Percentiles rank a stretch among this genome's conserved stretches.
Evolutionary conservation across 805 yeast genomes (phyloP).

Genomic region (Priceomyces melissophilus): DNA sequence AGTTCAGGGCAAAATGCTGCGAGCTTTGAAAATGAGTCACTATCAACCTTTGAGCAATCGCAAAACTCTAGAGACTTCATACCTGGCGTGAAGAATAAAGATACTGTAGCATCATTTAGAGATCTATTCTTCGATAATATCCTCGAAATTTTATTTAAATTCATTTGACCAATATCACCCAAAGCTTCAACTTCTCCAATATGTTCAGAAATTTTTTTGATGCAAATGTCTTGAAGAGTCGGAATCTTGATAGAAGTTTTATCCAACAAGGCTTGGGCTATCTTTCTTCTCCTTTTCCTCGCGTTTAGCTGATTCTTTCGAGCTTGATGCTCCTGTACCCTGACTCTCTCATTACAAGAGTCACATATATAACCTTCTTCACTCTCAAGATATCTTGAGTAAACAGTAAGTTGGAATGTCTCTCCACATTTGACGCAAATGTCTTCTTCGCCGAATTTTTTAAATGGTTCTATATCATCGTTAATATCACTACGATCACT

Average conservation of each 20-base stretch:
- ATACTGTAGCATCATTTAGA: constrained; percentile 65
- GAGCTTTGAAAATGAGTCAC: constrained; percentile 61
- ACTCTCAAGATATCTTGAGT: constrained; percentile 50
- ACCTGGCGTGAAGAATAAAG: constrained; percentile 66
- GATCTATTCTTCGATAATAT: constrained; percentile 83
- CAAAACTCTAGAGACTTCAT: constrained; percentile 65
- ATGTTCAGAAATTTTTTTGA: constrained; percentile 58
- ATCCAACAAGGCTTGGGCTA: constrained; percentile 83
- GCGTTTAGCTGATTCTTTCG: constrained; percentile 58
- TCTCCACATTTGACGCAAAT: constrained; percentile 62
- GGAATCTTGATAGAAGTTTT: constrained; percentile 61
- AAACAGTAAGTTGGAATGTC: constrained; percentile 60
- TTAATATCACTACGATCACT: constrained; percentile 25
- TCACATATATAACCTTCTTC: constrained; percentile 67
- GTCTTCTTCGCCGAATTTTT: constrained; percentile 51
- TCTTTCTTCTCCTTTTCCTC: constrained; percentile 68
- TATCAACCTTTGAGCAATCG: constrained; percentile 84
- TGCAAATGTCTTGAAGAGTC: constrained; percentile 78
- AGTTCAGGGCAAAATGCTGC: constrained; percentile 78
- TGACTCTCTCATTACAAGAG: constrained; percentile 46
- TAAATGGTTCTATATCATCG: constrained; percentile 15
- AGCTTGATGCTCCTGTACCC: constrained; percentile 41
- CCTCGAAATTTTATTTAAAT: constrained; percentile 66
- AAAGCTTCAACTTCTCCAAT: constrained; percentile 75
- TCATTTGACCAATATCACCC: constrained; percentile 80